These are phyloP conservation scores for Ogataea sp. DNA, from an alignment of 805 yeast genomes.

Conservation along the genomic window DNA sequence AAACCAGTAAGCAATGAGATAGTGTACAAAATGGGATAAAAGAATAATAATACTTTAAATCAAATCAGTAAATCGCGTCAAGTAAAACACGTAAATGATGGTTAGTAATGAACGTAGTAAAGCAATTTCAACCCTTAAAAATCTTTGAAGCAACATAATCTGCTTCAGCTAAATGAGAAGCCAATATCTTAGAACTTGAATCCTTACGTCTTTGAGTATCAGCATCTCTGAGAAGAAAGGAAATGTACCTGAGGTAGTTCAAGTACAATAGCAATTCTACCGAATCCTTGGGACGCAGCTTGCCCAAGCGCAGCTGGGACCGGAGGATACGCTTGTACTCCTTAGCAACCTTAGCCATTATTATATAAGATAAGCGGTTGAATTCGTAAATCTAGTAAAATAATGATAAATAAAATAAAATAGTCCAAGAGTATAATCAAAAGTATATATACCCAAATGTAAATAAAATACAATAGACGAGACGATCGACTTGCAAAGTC, in stretches of 20 bases:
- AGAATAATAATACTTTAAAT: too few species aligned
- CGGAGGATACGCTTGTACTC: neutral
- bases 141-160: neutral
- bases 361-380: too few species aligned
- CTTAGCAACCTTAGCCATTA: neutral
- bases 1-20: too few species aligned
- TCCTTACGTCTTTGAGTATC: constrained; percentile 28
- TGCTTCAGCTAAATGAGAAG: constrained; percentile 29
- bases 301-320: constrained; percentile 6
- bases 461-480: too few species aligned
- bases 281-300: constrained; percentile 7
- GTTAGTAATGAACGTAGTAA: constrained; percentile 5
- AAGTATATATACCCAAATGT: too few species aligned
- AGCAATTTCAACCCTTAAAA: constrained; percentile 25
- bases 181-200: constrained; percentile 34
- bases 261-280: constrained; percentile 32
- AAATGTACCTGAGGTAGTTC: constrained; percentile 39
- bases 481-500: too few species aligned
- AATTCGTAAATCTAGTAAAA: too few species aligned
- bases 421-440: too few species aligned
- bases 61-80: too few species aligned
- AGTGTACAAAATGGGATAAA: too few species aligned
- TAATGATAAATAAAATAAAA: too few species aligned
- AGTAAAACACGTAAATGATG: too few species aligned
- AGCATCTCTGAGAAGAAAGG: constrained; percentile 32